Base-by-base conservation (phyloP, 2,329 filamentous ascomycete species). In the Penicillium brasilianum region DNA sequence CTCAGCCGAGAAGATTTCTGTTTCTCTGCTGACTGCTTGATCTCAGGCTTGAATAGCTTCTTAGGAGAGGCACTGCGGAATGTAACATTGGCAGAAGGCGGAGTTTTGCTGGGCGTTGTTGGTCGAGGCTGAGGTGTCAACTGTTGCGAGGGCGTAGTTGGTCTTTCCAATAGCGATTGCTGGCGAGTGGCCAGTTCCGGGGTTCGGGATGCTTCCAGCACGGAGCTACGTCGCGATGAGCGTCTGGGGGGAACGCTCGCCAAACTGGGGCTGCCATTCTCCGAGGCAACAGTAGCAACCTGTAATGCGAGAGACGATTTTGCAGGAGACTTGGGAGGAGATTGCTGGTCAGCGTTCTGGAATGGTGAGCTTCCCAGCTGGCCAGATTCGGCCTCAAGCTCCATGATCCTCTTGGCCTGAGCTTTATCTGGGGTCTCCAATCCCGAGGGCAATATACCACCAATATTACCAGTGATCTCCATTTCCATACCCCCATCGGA, bases 391-490 rank as follows among this genome's bases (percentile, higher is more conserved):
- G 78, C 82, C 69, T 88, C 87, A 65, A 84, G 76, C 66, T 88
- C 85, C 84, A 88, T 86, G 13, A 85, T 72, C 50, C 81, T 81
- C 71, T 85, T 88, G 9, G 82, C 85, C 58, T 82, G 77, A 9
- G 76, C 72, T 41, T 82, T 81, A 37, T 78, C 75, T 52, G 78
- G 78, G 20, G 72, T 72, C 71, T 65, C 74, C 22, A 70, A 61
- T 50, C 74, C 77, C 64, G 74, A 79, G 73, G 71, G 71, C 44
- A 90, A 78, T 54, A 92, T 82, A 25, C 78, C 78, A 59, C 80
- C 81, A 66, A 81, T 71, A 25, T 80, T 80, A 30, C 75, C 71
- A 9, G 80, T 82, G 60, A 91, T 88, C 54, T 92, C 88, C 87
- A 90, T 88, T 39, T 83, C 79, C 66, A 72, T 71, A 18, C 57